A percentile compares a stretch with the other conserved stretches of the same genome.
Evolutionary conservation across 1,284 basidiomycete species (phyloP).

Genomic region (Rhodotorula sp.): DNA sequence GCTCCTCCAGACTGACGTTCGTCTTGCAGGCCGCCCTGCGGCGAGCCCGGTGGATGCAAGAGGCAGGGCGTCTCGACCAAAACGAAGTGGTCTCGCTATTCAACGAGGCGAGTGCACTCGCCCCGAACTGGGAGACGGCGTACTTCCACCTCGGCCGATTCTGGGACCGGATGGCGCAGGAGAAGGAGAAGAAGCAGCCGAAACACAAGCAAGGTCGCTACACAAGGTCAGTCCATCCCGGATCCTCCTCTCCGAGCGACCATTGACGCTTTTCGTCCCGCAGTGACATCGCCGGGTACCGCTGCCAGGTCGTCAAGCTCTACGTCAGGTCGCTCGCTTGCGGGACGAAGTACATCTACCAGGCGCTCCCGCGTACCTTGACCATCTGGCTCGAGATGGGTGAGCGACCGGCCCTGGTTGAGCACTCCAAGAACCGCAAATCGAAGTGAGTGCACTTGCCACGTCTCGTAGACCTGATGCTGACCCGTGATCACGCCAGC

Average conservation of each 20-base stretch:
- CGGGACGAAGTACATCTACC: conserved; percentile 96
- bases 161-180: conserved; percentile 59
- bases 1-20: not conserved
- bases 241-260: not conserved
- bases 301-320: conserved; percentile 55
- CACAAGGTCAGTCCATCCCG: not conserved
- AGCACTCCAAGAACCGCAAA: conserved; percentile 35
- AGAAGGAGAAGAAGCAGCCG: conserved; percentile 11
- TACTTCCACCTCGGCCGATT: conserved; percentile 83
- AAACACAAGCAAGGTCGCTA: conserved; percentile 1
- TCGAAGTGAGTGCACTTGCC: conserved; percentile 1
- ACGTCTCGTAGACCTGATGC: not conserved
- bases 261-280: not conserved
- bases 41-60: conserved; percentile 90
- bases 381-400: conserved; percentile 95
- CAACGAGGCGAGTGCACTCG: conserved; percentile 58
- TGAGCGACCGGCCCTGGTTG: conserved; percentile 54
- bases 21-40: conserved; percentile 69
- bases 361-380: conserved; percentile 87
- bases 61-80: conserved; percentile 75
- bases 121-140: conserved; percentile 77
- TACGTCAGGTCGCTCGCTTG: conserved; percentile 72
- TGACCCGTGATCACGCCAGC: not conserved
- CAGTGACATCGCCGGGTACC: conserved; percentile 7
- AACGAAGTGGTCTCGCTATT: conserved; percentile 65